A percentile compares a stretch with the other conserved stretches of the same genome.
Evolutionary conservation across 1,284 basidiomycete species (phyloP).

Genomic region (Rhodotorula sp.): DNA sequence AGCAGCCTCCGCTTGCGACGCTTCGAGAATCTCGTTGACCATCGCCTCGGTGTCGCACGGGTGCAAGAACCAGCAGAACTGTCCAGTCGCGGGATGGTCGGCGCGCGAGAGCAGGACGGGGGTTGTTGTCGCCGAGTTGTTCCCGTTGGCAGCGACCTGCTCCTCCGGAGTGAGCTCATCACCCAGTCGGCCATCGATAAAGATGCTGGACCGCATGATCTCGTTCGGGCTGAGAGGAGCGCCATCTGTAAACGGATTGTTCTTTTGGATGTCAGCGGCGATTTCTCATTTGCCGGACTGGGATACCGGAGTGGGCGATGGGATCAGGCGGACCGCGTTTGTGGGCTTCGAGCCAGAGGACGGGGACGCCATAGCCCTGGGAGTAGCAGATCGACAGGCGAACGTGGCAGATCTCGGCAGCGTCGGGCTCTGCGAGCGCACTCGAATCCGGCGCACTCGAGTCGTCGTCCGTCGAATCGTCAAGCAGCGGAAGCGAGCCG

Average conservation of each 20-base stretch:
- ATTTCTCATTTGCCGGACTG: too few species aligned
- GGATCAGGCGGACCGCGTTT: constrained; percentile 33
- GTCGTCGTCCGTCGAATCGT: background rate
- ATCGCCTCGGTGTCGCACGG: constrained; percentile 69
- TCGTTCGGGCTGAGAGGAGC: constrained; percentile 59
- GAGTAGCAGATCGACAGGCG: constrained; percentile 68
- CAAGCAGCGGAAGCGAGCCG: background rate
- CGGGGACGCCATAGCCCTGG: constrained; percentile 68
- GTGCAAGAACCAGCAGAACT: constrained; percentile 75
- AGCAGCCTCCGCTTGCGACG: constrained; percentile 49
- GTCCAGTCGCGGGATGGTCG: constrained; percentile 71
- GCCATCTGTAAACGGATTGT: constrained; percentile 56
- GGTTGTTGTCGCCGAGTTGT: constrained; percentile 46
- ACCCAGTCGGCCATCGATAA: constrained; percentile 50
- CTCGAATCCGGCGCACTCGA: too few species aligned
- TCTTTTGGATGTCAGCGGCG: background rate
- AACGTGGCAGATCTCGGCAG: constrained; percentile 20
- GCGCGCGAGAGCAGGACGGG: constrained; percentile 71
- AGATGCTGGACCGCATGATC: constrained; percentile 60
- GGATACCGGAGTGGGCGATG: constrained; percentile 1
- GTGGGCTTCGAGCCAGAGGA: constrained; percentile 71
- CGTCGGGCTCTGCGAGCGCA: background rate
- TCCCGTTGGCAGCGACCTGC: too few species aligned
- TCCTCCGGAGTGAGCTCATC: background rate
- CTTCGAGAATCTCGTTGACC: constrained; percentile 59